Base-by-base conservation (phyloP, 345 rosid species). In the Diplotaxis tenuifolia region DNA sequence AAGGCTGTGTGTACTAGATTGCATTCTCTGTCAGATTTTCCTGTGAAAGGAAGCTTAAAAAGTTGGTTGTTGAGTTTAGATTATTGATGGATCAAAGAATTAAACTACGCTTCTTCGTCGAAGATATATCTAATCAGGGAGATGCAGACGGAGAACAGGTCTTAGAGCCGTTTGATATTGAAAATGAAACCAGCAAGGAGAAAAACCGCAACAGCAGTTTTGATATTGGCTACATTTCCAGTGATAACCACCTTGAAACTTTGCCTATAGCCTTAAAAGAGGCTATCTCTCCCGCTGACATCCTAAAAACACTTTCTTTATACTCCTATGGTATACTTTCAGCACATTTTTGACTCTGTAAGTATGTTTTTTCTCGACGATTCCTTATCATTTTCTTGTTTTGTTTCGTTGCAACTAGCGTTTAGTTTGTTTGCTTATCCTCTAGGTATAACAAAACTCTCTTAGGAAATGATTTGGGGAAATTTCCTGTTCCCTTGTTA, bases 291-390 rank as follows among this genome's bases (percentile, higher is more conserved):
- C 62, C 83, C n/a, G 83, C 87, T 28, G 97, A 90, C 76, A 88
- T 96, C 64, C 83, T 90, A 75, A 96, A 90, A 81, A 96, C 98
- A 58, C 75, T 96, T 92, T 92, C 84, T 85, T 96, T 73, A 90
- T 96, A 72, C 96, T 96, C 80, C 88, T 92, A 64, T 96, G 99
- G 99, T 96, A 92, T 83, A 89, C 94, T 47, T 96, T 90, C 86
- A 96, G 99, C 89, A 96, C 99, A 53, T 88, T 96, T 85, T 86
- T 96, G 88, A 92, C 99, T 32, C 70, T 96, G 99, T 96, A 84
- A 96, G 99, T 87, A 74, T 67, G 50, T 81, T 22, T 54, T 56
- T 71, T n/a, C n/a, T 52, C 9, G 29, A 67, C 53, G 6, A n/a
- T 8, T 21, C 19, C 0, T 53, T 42, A 18, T 67, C 32, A 14